Conservation (phyloP, 495 filamentous ascomycete species). For the Penicillium lividum region DNA sequence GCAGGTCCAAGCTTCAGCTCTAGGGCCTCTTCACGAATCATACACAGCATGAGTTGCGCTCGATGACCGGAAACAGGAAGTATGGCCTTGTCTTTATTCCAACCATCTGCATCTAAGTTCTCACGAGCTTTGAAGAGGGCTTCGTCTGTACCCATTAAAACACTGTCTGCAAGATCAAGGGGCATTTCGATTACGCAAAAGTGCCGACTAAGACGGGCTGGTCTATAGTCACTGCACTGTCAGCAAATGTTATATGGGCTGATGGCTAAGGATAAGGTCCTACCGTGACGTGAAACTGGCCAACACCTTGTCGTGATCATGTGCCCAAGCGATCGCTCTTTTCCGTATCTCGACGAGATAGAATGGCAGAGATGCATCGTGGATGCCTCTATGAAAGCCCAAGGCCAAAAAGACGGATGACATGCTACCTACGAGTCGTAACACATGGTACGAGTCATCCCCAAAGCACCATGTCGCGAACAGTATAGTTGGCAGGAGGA, state of each 20-base stretch:
- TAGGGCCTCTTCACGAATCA: conserved; percentile 6
- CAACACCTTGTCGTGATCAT: conserved; percentile 12
- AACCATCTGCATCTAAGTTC: conserved; percentile 10
- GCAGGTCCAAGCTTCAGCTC: conserved; percentile 2
- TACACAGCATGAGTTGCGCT: neutral
- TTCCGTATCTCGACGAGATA: conserved; percentile 13
- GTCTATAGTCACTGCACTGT: neutral
- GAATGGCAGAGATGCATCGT: conserved; percentile 5
- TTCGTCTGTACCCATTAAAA: conserved; percentile 4
- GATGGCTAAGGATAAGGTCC: neutral
- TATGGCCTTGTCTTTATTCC: conserved; percentile 9
- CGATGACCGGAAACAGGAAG: conserved; percentile 10
- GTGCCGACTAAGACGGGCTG: conserved; percentile 13
- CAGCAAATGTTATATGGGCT: neutral
- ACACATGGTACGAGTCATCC: conserved; percentile 14
- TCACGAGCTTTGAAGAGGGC: conserved; percentile 1
- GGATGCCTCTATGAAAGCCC: conserved; percentile 10
- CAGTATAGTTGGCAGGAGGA: neutral
- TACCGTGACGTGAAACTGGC: conserved; percentile 6
- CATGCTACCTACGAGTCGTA: conserved; percentile 11
- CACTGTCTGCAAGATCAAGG: conserved; percentile 11
- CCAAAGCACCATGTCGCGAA: conserved; percentile 16
- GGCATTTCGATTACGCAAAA: conserved; percentile 12
- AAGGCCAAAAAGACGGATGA: conserved; percentile 12
- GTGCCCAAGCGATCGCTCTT: conserved; percentile 12